Base-by-base conservation (phyloP, 1,139 yeast species). In the Dujonia santamariae region DNA sequence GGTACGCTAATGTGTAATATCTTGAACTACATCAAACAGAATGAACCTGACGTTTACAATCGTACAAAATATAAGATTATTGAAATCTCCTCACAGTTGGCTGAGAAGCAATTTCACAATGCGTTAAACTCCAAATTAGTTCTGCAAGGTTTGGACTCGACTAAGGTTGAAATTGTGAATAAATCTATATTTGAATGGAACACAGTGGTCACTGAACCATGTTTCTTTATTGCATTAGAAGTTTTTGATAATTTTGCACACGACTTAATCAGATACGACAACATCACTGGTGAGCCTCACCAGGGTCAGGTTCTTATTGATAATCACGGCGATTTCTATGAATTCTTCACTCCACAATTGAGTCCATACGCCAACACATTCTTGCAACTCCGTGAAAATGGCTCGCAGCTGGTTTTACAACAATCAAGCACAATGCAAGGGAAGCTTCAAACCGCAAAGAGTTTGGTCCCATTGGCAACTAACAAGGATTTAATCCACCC, bases 181-280 rank as follows among this genome's bases (percentile, higher is more conserved):
- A 72, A 79, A 52, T 82, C 90, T 22, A 80, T 86, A 13, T 78
- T 86, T 45, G 82, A 80, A 17, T 87, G 96, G 95, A 67, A 75
- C 37, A 63, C 67, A 19, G 56, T 61, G 2, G 83, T 83, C 2
- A 62, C 67, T 2, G 83, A 83, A 29, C 90, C 90, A 0, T 84
- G 95, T 46, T 86, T 79, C 51, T 81, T 86, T 45, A 68, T 86
- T 36, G 95, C 94, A 0, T 61, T 85, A 40, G 96, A 87, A 52
- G 95, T 87, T 20, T 79, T 87, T 55, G 95, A 86, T 56, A 87
- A 85, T 48, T 78, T 87, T 46, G 74, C 95, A 3, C 96, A 86
- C 55, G 96, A 86, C 53, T 75, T 84, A 23, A 72, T 86, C 7
- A 69, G 94, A 28, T 86, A 85, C 50, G 95, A 87, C 48, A 75